Evolutionary conservation across 345 rosid genomes (phyloP).

Genomic region (Cardiospermum halicacabum): DNA sequence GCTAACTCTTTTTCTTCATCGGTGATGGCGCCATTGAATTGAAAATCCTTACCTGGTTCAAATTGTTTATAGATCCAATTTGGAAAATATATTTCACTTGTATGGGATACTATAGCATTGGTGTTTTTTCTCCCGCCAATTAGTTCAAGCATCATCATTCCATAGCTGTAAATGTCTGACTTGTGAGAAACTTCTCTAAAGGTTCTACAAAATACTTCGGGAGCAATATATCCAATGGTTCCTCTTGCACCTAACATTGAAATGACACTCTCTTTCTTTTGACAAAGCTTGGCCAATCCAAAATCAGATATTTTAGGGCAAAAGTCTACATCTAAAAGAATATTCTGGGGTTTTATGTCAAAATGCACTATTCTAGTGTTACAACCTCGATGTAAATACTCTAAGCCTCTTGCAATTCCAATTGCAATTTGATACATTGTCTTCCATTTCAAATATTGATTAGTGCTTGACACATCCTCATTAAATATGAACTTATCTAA

Average conservation of each 20-base stretch:
- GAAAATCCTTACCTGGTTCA: background rate
- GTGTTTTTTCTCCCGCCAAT: no score
- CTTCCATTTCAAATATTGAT: no score
- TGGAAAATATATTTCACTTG: no score
- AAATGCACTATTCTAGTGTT: slow-evolving; percentile 24
- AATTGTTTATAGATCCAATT: background rate
- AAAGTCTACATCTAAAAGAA: slow-evolving; percentile 15
- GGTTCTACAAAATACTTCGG: slow-evolving; percentile 16
- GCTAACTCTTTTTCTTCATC: slow-evolving; percentile 11
- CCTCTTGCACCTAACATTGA: no score
- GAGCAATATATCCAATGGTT: slow-evolving; percentile 7
- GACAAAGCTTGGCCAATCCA: slow-evolving; percentile 19
- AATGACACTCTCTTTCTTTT: slow-evolving; percentile 14
- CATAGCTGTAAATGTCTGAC: no score
- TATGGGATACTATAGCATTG: no score
- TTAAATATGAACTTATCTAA: no score
- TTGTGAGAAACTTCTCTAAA: slow-evolving; percentile 3
- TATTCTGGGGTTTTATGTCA: slow-evolving; percentile 25
- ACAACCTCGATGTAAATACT: slow-evolving; percentile 17
- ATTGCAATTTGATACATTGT: no score
- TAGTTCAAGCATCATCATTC: no score
- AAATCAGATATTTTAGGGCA: slow-evolving; percentile 20
- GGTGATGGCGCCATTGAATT: background rate
- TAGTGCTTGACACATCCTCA: no score
- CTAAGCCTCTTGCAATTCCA: no score